Evolutionary conservation across 1,284 basidiomycete species (phyloP).

Genomic region (Somion occarium): DNA sequence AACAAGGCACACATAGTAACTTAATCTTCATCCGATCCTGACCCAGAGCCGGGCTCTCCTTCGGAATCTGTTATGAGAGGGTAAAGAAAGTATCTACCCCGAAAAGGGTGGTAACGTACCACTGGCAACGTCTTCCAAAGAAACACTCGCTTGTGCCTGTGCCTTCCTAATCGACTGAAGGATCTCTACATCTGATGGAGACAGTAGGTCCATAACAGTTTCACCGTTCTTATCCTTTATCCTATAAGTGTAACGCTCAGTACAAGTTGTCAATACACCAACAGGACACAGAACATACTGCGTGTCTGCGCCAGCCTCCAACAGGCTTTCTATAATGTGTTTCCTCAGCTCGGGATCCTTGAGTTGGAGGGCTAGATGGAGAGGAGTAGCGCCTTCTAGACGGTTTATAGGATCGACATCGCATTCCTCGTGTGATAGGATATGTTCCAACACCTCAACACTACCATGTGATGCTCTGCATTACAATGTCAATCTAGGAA

Average conservation of each 20-base stretch:
- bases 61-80: constrained; percentile 29
- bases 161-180: constrained; percentile 45
- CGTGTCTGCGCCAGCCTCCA: constrained; percentile 74
- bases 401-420: constrained; percentile 83
- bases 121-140: constrained; percentile 35
- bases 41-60: constrained; percentile 27
- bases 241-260: constrained; percentile 35
- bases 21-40: constrained; percentile 30
- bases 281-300: constrained; percentile 17
- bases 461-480: constrained; percentile 51
- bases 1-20: too few species aligned
- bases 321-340: constrained; percentile 54
- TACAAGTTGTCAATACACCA: not conserved
- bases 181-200: constrained; percentile 42
- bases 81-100: not conserved
- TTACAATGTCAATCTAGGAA: not conserved
- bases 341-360: constrained; percentile 56
- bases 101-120: constrained; percentile 23
- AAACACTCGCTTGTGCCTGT: constrained; percentile 37
- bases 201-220: constrained; percentile 52
- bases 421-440: constrained; percentile 72
- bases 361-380: constrained; percentile 74
- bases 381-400: constrained; percentile 72
- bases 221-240: constrained; percentile 72
- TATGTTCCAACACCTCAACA: constrained; percentile 63